Conservation (phyloP, 495 filamentous ascomycete species). For the Corynascus novoguineensis region DNA sequence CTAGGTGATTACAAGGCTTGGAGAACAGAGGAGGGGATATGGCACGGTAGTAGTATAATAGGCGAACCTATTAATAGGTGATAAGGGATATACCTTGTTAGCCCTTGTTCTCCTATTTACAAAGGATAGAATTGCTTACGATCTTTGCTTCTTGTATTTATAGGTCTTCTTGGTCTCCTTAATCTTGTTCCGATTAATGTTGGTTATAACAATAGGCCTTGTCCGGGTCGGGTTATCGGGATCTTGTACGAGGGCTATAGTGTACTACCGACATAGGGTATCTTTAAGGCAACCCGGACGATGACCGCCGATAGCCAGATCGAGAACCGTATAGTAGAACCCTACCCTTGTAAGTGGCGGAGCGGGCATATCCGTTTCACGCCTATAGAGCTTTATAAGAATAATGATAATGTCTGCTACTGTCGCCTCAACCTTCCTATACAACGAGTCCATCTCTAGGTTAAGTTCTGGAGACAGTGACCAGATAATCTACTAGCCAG, state of each 20-base stretch:
- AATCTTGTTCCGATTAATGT: neutral
- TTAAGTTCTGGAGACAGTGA: neutral
- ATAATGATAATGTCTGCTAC: slow-evolving; percentile 1
- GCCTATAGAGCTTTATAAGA: neutral
- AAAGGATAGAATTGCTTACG: neutral
- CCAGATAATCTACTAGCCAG: slow-evolving; percentile 1
- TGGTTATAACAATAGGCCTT: slow-evolving; percentile 2
- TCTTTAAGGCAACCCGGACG: neutral
- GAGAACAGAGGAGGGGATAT: slow-evolving; percentile 9
- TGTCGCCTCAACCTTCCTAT: neutral
- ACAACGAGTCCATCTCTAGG: neutral
- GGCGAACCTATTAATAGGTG: slow-evolving; percentile 10
- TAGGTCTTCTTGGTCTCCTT: neutral
- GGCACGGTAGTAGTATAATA: slow-evolving; percentile 12
- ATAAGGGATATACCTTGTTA: slow-evolving; percentile 11
- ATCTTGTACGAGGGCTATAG: neutral
- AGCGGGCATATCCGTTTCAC: neutral
- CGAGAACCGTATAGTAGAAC: neutral
- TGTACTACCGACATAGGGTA: neutral
- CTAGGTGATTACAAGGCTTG: slow-evolving; percentile 14
- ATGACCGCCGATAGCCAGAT: neutral
- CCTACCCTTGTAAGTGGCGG: neutral
- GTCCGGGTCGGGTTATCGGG: neutral
- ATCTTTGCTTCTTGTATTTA: neutral
- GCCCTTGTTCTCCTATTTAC: slow-evolving; percentile 5